A percentile compares a stretch with the other conserved stretches of the same genome.
Conservation (phyloP, 139 green algal genomes). For the Micromonas commoda region DNA sequence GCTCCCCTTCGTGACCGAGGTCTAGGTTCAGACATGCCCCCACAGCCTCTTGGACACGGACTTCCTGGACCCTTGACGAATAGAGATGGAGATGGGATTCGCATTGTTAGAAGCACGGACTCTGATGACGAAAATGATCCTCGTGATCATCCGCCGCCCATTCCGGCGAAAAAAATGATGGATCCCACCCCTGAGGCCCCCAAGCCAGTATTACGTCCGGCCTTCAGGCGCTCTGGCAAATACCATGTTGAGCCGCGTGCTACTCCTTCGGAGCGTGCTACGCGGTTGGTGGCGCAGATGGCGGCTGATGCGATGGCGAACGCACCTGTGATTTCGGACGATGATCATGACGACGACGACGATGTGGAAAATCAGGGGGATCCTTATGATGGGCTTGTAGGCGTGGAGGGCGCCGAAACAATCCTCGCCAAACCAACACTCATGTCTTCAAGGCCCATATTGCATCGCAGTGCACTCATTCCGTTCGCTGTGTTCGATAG, state of each 20-base stretch:
- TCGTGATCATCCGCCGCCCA: neutral
- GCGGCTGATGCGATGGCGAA: neutral
- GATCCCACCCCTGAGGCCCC: neutral
- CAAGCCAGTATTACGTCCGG: neutral
- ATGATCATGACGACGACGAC: neutral
- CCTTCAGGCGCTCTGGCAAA: neutral
- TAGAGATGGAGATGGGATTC: neutral
- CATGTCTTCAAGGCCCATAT: neutral
- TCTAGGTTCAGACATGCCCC: neutral
- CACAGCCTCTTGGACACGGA: neutral
- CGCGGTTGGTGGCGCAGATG: neutral
- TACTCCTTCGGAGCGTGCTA: neutral
- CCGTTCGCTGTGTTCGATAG: neutral
- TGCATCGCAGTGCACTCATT: neutral
- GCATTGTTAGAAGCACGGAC: neutral
- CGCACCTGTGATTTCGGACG: neutral
- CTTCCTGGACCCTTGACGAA: neutral
- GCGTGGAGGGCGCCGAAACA: neutral
- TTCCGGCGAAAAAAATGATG: neutral
- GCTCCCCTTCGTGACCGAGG: neutral
- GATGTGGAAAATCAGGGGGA: too few species aligned
- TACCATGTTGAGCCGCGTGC: neutral
- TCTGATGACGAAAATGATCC: neutral
- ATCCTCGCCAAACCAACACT: neutral
- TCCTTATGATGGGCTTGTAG: too few species aligned